A percentile compares a stretch with the other conserved stretches of the same genome.
These are phyloP conservation scores for Balakata baccata DNA, from an alignment of 345 rosid species.

Conservation along the genomic window DNA sequence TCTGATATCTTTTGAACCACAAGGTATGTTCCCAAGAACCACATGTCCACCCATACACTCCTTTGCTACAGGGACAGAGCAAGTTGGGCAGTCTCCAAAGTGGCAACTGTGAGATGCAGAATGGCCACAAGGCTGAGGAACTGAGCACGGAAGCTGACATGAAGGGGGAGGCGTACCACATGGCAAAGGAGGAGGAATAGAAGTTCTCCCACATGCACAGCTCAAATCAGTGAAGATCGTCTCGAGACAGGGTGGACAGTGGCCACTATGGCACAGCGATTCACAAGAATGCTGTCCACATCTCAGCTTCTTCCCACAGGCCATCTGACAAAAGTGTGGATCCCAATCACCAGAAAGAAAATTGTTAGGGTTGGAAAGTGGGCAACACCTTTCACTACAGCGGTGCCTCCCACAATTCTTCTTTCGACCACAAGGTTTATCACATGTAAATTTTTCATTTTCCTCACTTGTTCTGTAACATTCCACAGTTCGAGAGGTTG, in stretches of 20 bases:
- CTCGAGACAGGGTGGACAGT: constrained; percentile 91
- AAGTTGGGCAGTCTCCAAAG: constrained; percentile 96
- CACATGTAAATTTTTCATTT: constrained; percentile 58
- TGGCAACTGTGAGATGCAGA: constrained; percentile 88
- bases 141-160: constrained; percentile 77
- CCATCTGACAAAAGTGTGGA: constrained; percentile 80
- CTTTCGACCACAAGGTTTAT: constrained; percentile 79
- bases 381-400: constrained; percentile 92
- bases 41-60: constrained; percentile 94
- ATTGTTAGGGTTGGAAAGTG: constrained; percentile 55
- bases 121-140: constrained; percentile 87
- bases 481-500: constrained; percentile 64
- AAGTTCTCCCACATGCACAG: constrained; percentile 90
- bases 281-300: constrained; percentile 93
- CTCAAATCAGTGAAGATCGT: constrained; percentile 82
- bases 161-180: constrained; percentile 89
- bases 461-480: constrained; percentile 58
- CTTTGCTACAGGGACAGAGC: constrained; percentile 85
- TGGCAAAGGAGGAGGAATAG: constrained; percentile 92
- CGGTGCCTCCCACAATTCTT: constrained; percentile 92
- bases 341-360: constrained; percentile 57
- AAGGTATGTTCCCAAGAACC: constrained; percentile 88
- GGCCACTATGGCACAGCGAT: constrained; percentile 88
- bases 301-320: constrained; percentile 87
- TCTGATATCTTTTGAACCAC: constrained; percentile 90